A percentile compares a stretch with the other conserved stretches of the same genome.
Conservation (phyloP, 148 eudicot species). For the Fallopia convolvulus region DNA sequence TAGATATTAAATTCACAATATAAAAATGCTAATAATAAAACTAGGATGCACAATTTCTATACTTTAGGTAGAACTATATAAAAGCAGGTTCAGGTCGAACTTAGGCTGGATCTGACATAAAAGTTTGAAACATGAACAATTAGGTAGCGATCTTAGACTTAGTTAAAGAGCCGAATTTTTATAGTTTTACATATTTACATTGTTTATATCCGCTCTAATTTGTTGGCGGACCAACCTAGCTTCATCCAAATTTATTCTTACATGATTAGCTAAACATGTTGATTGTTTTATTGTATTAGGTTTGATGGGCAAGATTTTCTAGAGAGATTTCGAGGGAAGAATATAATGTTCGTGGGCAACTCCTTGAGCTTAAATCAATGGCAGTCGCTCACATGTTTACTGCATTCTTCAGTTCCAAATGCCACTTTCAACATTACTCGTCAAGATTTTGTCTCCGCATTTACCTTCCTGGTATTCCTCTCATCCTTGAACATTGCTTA, state of each 20-base stretch:
- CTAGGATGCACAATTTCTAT: too few species aligned
- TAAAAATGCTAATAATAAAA: too few species aligned
- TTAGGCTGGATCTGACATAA: too few species aligned
- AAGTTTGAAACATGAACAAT: too few species aligned
- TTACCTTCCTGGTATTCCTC: slow-evolving; percentile 39
- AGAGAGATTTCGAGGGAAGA: slow-evolving; percentile 51
- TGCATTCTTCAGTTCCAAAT: slow-evolving; percentile 37
- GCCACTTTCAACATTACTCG: slow-evolving; percentile 27
- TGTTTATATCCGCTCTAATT: too few species aligned
- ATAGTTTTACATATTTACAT: too few species aligned
- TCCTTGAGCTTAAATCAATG: slow-evolving; percentile 79
- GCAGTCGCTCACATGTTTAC: slow-evolving; percentile 66
- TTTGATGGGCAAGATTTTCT: slow-evolving; percentile 55
- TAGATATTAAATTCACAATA: not conserved
- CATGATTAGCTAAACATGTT: not conserved
- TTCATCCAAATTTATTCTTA: too few species aligned
- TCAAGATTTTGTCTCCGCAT: slow-evolving; percentile 34
- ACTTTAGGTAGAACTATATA: too few species aligned
- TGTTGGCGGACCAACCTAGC: not conserved
- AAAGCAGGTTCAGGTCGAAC: too few species aligned
- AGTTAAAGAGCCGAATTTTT: too few species aligned
- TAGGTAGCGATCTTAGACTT: too few species aligned
- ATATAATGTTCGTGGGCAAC: slow-evolving; percentile 81
- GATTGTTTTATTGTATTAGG: slow-evolving; percentile 22
- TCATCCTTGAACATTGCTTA: not conserved